A percentile compares a stretch with the other conserved stretches of the same genome.
phyloP scores from a whole-genome alignment of 306 rosid species.

The Inga oerstediana region DNA sequence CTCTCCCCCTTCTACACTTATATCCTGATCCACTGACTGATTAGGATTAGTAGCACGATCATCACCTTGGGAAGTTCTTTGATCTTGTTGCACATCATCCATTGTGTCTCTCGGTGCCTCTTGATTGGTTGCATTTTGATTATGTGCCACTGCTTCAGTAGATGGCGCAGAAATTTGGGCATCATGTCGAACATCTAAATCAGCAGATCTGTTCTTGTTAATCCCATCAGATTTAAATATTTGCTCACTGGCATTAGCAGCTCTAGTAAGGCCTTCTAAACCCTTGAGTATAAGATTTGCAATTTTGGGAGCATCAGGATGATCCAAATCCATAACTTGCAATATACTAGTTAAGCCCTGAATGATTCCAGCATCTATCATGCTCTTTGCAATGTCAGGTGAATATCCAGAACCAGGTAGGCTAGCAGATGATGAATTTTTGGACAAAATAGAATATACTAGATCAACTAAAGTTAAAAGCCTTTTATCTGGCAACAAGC shows the following conservation, averaged over 20 bases:
- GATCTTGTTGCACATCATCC: slow-evolving; percentile 58
- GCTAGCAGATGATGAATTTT: slow-evolving; percentile 88
- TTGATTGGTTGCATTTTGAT: slow-evolving; percentile 61
- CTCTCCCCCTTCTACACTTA: slow-evolving; percentile 77
- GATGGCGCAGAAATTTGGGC: slow-evolving; percentile 61
- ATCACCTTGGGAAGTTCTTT: slow-evolving; percentile 55
- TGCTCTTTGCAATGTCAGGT: slow-evolving; percentile 94
- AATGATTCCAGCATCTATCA: slow-evolving; percentile 96
- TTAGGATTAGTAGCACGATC: slow-evolving; percentile 52
- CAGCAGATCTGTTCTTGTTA: slow-evolving; percentile 69
- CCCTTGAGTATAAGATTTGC: slow-evolving; percentile 88
- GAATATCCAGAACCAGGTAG: slow-evolving; percentile 95
- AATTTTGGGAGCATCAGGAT: slow-evolving; percentile 94
- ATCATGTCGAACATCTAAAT: slow-evolving; percentile 65
- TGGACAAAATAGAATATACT: slow-evolving; percentile 84
- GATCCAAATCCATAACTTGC: slow-evolving; percentile 95
- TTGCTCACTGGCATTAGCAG: slow-evolving; percentile 94
- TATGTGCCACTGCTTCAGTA: slow-evolving; percentile 51
- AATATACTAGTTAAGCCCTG: slow-evolving; percentile 80
- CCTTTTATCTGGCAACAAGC: slow-evolving; percentile 83
- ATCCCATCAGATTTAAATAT: slow-evolving; percentile 73
- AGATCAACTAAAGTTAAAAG: slow-evolving; percentile 82
- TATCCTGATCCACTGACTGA: slow-evolving; percentile 68
- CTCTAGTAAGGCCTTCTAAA: slow-evolving; percentile 88
- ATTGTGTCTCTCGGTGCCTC: slow-evolving; percentile 56